phyloP scores from a whole-genome alignment of 2,329 filamentous ascomycete species.

The Trichoderma sp. region DNA sequence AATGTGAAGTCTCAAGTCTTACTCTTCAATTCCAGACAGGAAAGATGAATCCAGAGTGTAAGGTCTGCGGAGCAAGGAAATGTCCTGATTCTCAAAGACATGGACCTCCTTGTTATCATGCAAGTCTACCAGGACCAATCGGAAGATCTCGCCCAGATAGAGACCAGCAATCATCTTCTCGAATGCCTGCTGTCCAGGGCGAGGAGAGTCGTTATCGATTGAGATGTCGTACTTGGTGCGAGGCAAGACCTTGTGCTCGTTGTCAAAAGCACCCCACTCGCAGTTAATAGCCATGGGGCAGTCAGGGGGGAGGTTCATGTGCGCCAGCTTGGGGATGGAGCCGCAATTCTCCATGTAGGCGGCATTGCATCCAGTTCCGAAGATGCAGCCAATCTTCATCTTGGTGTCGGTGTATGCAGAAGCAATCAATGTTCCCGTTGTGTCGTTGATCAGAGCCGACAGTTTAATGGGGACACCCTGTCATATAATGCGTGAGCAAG shows the following conservation, averaged over 20 bases:
- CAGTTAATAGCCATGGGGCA: slow-evolving; percentile 94
- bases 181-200: slow-evolving; percentile 90
- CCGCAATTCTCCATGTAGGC: slow-evolving; percentile 96
- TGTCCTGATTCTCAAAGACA: slow-evolving; percentile 82
- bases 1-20: slow-evolving; percentile 32
- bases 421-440: slow-evolving; percentile 92
- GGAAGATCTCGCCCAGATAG: slow-evolving; percentile 93
- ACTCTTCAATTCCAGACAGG: slow-evolving; percentile 88
- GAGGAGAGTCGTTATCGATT: slow-evolving; percentile 87
- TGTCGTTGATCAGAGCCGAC: slow-evolving; percentile 93
- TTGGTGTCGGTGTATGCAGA: slow-evolving; percentile 92
- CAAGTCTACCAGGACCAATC: slow-evolving; percentile 79
- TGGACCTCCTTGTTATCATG: slow-evolving; percentile 72
- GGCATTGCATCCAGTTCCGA: slow-evolving; percentile 96
- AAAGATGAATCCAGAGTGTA: slow-evolving; percentile 93
- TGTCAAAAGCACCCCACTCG: slow-evolving; percentile 96
- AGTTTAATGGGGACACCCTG: slow-evolving; percentile 89
- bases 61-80: slow-evolving; percentile 74
- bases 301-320: slow-evolving; percentile 82
- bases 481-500: slow-evolving; percentile 16
- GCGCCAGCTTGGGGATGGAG: slow-evolving; percentile 87
- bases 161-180: slow-evolving; percentile 98
- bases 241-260: slow-evolving; percentile 84
- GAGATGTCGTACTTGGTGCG: slow-evolving; percentile 80
- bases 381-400: slow-evolving; percentile 96